These are phyloP conservation scores for Pistacia vera DNA, from an alignment of 345 rosid genomes.

Conservation along the genomic window DNA sequence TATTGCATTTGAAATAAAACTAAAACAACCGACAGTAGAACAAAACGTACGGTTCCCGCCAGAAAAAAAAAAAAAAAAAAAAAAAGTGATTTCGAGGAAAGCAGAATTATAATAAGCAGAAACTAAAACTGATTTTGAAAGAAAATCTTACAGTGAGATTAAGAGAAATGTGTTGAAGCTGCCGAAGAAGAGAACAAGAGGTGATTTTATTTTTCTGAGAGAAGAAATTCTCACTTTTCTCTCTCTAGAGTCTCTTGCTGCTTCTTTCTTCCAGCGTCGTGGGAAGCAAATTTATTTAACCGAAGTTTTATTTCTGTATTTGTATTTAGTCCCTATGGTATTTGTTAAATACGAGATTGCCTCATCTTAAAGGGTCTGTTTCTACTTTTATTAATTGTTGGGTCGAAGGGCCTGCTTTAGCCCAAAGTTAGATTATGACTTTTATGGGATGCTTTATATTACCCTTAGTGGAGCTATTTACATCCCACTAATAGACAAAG, in stretches of 20 bases:
- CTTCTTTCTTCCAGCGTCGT: background rate
- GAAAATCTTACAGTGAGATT: slow-evolving; percentile 7
- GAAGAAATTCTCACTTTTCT: slow-evolving; percentile 11
- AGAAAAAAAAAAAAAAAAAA: background rate
- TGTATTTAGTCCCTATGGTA: background rate
- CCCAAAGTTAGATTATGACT: too few species aligned
- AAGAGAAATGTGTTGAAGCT: background rate
- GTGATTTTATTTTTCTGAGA: background rate
- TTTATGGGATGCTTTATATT: too few species aligned
- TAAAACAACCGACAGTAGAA: slow-evolving; percentile 1
- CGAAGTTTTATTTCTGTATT: background rate
- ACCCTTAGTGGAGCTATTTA: too few species aligned
- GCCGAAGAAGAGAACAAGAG: slow-evolving; percentile 3
- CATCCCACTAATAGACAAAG: too few species aligned
- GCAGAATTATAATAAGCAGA: background rate
- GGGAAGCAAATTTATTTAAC: slow-evolving; percentile 4
- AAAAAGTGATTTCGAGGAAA: background rate
- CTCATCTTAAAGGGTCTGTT: too few species aligned
- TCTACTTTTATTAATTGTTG: too few species aligned
- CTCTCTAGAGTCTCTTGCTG: background rate
- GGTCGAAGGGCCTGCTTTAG: too few species aligned
- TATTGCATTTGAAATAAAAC: slow-evolving; percentile 3
- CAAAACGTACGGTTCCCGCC: slow-evolving; percentile 16
- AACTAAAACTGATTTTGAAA: background rate
- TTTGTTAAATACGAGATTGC: background rate